These are phyloP conservation scores for Strobilomyces confusus DNA, from an alignment of 768 basidiomycete genomes.

Conservation along the genomic window DNA sequence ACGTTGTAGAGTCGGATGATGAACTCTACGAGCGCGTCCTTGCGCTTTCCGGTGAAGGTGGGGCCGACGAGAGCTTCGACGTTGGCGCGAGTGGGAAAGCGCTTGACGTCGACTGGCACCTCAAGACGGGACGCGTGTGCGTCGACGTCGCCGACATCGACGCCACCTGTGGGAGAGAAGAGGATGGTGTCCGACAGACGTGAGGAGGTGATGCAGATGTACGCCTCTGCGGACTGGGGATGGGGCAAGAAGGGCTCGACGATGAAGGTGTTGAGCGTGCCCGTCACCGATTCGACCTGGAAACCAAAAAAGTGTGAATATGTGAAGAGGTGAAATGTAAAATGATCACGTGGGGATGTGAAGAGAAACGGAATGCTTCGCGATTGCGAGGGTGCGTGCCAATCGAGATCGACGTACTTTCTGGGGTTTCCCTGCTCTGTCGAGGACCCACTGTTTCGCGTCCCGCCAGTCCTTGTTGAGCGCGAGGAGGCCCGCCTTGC, in stretches of 20 bases:
- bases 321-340: conserved; percentile 4
- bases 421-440: conserved; percentile 88
- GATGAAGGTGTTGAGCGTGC: conserved; percentile 96
- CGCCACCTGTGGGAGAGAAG: conserved; percentile 98
- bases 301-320: conserved; percentile 10
- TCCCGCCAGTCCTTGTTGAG: conserved; percentile 93
- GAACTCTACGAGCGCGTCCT: conserved; percentile 93
- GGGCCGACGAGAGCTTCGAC: conserved; percentile 73
- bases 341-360: conserved; percentile 24
- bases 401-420: conserved; percentile 42
- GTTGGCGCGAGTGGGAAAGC: conserved; percentile 78
- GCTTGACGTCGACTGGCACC: conserved; percentile 59
- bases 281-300: conserved; percentile 90
- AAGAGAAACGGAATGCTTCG: conserved; percentile 10
- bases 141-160: conserved; percentile 98
- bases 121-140: conserved; percentile 91
- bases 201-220: conserved; percentile 95
- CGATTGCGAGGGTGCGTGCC: conserved; percentile 7
- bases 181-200: conserved; percentile 95
- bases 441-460: conserved; percentile 82
- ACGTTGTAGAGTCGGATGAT: conserved; percentile 92
- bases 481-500: conserved; percentile 93
- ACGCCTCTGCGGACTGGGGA: conserved; percentile 90
- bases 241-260: conserved; percentile 99
- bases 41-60: conserved; percentile 80